These are phyloP conservation scores for Pseudoperonospora humuli DNA, from an alignment of 352 stramenopile species.

Conservation along the genomic window DNA sequence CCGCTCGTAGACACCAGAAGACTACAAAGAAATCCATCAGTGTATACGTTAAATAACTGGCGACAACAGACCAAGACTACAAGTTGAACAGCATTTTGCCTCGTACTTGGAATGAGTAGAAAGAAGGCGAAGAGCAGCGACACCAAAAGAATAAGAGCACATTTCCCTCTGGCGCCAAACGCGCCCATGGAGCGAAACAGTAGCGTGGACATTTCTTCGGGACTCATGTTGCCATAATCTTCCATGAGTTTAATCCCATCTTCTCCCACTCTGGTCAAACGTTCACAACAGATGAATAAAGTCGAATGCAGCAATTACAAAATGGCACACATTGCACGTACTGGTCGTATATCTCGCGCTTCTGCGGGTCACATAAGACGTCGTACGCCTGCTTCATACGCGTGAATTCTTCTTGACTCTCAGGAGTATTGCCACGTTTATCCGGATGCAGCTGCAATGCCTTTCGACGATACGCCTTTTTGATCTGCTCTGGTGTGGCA, in stretches of 20 bases:
- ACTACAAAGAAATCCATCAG: conserved; percentile 25
- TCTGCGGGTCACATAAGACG: conserved; percentile 84
- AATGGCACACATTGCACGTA: conserved; percentile 10
- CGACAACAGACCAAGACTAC: conserved; percentile 3
- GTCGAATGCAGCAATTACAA: too few relatives aligned
- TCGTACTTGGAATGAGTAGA: conserved; percentile 76
- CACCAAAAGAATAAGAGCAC: conserved; percentile 58
- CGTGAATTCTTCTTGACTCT: conserved; percentile 87
- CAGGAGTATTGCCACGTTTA: conserved; percentile 77
- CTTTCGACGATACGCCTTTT: conserved; percentile 89
- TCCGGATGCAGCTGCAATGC: conserved; percentile 90
- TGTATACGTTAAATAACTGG: conserved; percentile 13
- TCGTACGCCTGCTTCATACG: conserved; percentile 91
- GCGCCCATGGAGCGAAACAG: conserved; percentile 71
- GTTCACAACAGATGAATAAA: background rate
- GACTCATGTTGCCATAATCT: conserved; percentile 77
- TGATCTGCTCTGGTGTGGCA: conserved; percentile 79
- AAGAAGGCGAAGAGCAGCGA: conserved; percentile 80
- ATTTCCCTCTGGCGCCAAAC: conserved; percentile 59
- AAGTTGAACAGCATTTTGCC: background rate
- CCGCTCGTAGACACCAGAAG: conserved; percentile 76
- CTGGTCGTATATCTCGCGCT: conserved; percentile 77
- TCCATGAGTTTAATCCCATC: conserved; percentile 87
- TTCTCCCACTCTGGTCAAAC: conserved; percentile 53
- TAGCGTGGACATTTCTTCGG: conserved; percentile 59